Conservation (phyloP, 257 asterid species). For the Solanum commersonii region DNA sequence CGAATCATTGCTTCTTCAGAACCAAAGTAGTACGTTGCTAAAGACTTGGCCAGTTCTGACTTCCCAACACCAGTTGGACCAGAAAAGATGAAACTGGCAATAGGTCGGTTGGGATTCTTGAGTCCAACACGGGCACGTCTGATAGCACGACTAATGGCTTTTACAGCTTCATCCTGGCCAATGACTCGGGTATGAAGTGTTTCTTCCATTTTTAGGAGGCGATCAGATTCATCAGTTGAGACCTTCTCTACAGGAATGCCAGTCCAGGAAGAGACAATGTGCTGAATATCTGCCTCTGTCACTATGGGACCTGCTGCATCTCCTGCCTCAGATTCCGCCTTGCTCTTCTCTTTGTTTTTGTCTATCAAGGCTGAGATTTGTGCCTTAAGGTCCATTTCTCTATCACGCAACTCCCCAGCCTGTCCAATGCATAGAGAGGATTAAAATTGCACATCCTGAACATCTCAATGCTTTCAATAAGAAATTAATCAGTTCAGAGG, state of each 20-base stretch:
- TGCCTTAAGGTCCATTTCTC: slow-evolving; percentile 91
- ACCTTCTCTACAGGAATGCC: slow-evolving; percentile 37
- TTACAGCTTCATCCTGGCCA: slow-evolving; percentile 86
- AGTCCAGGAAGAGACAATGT: slow-evolving; percentile 24
- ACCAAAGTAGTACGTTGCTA: slow-evolving; percentile 79
- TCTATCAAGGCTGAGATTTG: slow-evolving; percentile 72
- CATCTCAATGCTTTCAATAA: neutral
- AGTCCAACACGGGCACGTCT: slow-evolving; percentile 89
- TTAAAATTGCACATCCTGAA: neutral
- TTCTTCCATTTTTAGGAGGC: slow-evolving; percentile 33
- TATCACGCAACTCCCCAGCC: slow-evolving; percentile 94
- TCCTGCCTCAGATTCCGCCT: slow-evolving; percentile 12
- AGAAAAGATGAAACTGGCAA: slow-evolving; percentile 80
- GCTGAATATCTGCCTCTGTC: slow-evolving; percentile 20
- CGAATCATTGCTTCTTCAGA: slow-evolving; percentile 82
- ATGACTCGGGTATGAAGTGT: slow-evolving; percentile 36
- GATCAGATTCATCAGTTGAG: slow-evolving; percentile 26
- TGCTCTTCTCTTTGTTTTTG: slow-evolving; percentile 88
- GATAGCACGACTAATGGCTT: slow-evolving; percentile 69
- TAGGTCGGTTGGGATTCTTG: slow-evolving; percentile 70
- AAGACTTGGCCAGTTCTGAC: slow-evolving; percentile 66
- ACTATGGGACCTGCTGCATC: slow-evolving; percentile 12
- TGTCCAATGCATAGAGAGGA: slow-evolving; percentile 7
- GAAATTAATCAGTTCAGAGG: neutral
- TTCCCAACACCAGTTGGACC: slow-evolving; percentile 98